Base-by-base conservation (phyloP, 441 rosid genomes). In the Kokia cookei region DNA sequence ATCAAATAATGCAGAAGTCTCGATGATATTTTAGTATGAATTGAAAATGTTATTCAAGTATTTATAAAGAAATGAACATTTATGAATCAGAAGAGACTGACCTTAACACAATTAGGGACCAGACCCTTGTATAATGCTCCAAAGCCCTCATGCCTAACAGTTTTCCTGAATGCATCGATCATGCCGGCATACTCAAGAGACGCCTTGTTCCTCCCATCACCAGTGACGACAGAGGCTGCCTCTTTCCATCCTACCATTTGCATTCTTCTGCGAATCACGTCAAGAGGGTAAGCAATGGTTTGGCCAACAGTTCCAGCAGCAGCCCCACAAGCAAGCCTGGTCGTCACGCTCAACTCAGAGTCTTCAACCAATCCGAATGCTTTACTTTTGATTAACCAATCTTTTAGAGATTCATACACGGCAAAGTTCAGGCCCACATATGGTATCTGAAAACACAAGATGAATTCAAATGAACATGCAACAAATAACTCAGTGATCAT, bases 171-270 rank as follows among this genome's bases (percentile, higher is more conserved):
- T 10, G 99, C 97, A 72, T 95, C 99, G 26, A 89, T 26, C 99
- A 95, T 95, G 75, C 99, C 98, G 17, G 53, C 81, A 80, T 95
- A 95, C 75, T 91, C 91, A 35, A 88, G 85, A 8, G 86, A 43
- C 10, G 79, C 86, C 81, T 86, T 86, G 79, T 82, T 67, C 82
- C 83, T 85, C 60, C 97, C 96, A 0, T 90, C 97, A 29, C 98
- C 97, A 48, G 87, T 84, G 65, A 95, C 85, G 74, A 90, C 77
- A 14, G 99, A 86, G 73, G 97, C 86, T 73, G 99, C 99, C 74
- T 81, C 89, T 75, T 93, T 95, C 98, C 98, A 91, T 26, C 99
- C 99, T 1, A 86, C 98, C 98, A 95, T 93, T 79, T 95, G 98
- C 99, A 95, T 93, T 82, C 96, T 84, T 79, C 98, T 85, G 42